Base-by-base conservation (phyloP, 2,329 filamentous ascomycete species). In the Epichloe scottii region DNA sequence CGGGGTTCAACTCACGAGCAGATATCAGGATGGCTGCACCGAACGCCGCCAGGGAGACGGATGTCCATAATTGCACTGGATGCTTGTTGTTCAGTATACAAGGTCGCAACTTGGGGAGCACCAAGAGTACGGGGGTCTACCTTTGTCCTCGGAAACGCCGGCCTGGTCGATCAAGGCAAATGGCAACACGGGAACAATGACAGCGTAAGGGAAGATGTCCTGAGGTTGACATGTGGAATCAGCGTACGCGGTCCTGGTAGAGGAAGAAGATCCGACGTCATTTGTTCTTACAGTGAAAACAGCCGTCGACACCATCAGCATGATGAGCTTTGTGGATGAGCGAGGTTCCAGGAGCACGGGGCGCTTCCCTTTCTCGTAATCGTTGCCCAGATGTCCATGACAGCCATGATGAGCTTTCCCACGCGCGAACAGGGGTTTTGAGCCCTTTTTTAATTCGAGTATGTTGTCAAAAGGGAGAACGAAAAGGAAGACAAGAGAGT, bases 151-250 rank as follows among this genome's bases (percentile, higher is more conserved):
- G 4, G 49, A 40, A 11, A 67, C 54, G 12, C 60, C 62, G 47
- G 61, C 55, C 15, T 61, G 58, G n/a, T 53, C 52, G 12, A 57
- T 45, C 10, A 67, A 57, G 10, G 61, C 60, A 50, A 64, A 66
- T 14, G 65, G 65, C 45, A 66, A 52, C 12, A 67, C 56, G 2
- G 65, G 65, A 10, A 66, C 63, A 46, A 67, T 59, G 45, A 67
- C 64, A 23, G 60, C 62, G 42, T 66, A 67, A 7, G 66, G 51
- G 42, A 67, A 67, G 46, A 67, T 61, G 42, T 67, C 65, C 65
- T 67, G 46, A 21, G n/a, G 14, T 17, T 21, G 17, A 30, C 8
- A 15, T 12, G 11, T 33, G 3, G 5, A n/a, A n/a, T 42, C 26
- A 48, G n/a, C 35, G 33, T 7, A 21, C 4, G 4, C 19, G 35